phyloP scores from a whole-genome alignment of 352 stramenopile genomes.

The Phytopythium montanum region DNA sequence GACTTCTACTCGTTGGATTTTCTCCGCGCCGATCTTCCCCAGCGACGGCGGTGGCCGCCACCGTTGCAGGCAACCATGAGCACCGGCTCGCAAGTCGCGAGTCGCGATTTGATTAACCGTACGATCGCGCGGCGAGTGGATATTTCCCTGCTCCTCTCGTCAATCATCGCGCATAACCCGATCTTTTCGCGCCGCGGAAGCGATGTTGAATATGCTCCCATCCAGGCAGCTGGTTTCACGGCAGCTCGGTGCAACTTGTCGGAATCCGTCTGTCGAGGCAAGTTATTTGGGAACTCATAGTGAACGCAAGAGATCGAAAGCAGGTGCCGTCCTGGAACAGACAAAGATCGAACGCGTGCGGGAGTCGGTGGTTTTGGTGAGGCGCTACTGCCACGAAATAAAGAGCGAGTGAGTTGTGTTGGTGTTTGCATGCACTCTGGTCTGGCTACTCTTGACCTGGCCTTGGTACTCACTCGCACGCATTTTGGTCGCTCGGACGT shows the following conservation, averaged over 20 bases:
- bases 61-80: no score
- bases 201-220: constrained; percentile 9
- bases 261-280: not conserved
- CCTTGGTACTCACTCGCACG: not conserved
- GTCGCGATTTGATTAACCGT: constrained; percentile 7
- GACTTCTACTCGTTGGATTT: constrained; percentile 6
- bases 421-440: not conserved
- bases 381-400: not conserved
- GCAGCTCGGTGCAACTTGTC: not conserved
- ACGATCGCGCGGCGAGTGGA: constrained; percentile 1
- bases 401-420: not conserved
- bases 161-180: constrained; percentile 3
- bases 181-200: constrained; percentile 1
- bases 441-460: not conserved
- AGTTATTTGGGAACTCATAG: not conserved
- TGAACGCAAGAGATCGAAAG: not conserved
- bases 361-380: not conserved
- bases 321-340: not conserved
- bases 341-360: not conserved
- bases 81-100: not conserved
- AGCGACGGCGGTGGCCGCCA: not conserved
- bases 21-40: constrained; percentile 1
- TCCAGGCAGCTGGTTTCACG: constrained; percentile 6
- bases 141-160: constrained; percentile 3
- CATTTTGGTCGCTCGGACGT: not conserved